These are phyloP conservation scores for Cystofilobasidium bisporidii DNA, from an alignment of 768 basidiomycete species.

Conservation along the genomic window DNA sequence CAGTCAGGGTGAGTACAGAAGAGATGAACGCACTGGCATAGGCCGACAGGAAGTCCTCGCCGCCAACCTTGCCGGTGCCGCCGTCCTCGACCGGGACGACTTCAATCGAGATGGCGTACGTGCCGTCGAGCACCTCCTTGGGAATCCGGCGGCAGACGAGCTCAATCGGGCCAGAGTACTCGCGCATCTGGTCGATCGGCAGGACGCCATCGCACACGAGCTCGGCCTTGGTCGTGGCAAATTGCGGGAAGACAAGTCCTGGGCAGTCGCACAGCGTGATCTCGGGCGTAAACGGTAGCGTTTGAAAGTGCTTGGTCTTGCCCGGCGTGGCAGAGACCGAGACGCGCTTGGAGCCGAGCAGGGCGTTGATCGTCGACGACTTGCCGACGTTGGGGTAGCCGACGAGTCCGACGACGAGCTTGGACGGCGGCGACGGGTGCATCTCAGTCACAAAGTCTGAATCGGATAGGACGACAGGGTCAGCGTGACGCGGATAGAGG, in stretches of 20 bases:
- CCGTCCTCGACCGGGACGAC: slow-evolving; percentile 63
- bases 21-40: slow-evolving; percentile 79
- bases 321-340: slow-evolving; percentile 97
- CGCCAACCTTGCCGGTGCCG: slow-evolving; percentile 59
- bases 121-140: slow-evolving; percentile 71
- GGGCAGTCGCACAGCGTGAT: slow-evolving; percentile 94
- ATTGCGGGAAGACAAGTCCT: slow-evolving; percentile 95
- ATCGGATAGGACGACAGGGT: neutral
- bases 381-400: slow-evolving; percentile 99
- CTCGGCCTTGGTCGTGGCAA: slow-evolving; percentile 91
- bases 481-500: neutral
- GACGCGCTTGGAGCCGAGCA: slow-evolving; percentile 93
- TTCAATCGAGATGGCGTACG: slow-evolving; percentile 73
- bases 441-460: slow-evolving; percentile 55
- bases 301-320: slow-evolving; percentile 98
- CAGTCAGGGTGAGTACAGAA: too few relatives aligned
- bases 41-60: slow-evolving; percentile 71
- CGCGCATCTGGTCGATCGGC: slow-evolving; percentile 93
- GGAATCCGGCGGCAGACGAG: slow-evolving; percentile 72
- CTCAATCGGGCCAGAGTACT: slow-evolving; percentile 73
- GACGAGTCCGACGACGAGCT: slow-evolving; percentile 76
- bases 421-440: slow-evolving; percentile 51
- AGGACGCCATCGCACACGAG: slow-evolving; percentile 92
- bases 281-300: slow-evolving; percentile 78
- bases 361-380: slow-evolving; percentile 92